Evolutionary conservation across 345 rosid genomes (phyloP).

Genomic region (Boechera divaricarpa): DNA sequence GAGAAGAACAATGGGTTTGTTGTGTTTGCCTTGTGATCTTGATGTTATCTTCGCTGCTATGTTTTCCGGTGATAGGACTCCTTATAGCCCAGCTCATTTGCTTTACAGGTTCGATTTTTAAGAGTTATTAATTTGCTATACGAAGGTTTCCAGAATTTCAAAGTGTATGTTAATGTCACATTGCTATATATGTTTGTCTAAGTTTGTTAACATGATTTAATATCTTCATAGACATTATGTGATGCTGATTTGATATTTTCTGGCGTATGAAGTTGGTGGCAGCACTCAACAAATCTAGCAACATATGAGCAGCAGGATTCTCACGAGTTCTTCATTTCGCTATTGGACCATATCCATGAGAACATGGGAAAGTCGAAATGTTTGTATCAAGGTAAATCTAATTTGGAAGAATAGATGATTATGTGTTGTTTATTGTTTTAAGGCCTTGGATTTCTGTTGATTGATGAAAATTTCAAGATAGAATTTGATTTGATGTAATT

Average conservation of each 20-base stretch:
- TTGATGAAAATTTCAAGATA: not conserved
- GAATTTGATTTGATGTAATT: not conserved
- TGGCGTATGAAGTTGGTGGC: conserved; percentile 86
- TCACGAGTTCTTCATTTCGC: conserved; percentile 91
- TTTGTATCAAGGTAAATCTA: conserved; percentile 53
- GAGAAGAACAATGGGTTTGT: conserved; percentile 46
- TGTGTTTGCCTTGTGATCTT: conserved; percentile 83
- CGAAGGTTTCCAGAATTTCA: not conserved
- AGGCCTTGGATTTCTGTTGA: not conserved
- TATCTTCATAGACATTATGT: not conserved
- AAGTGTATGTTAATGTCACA: not conserved
- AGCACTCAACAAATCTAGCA: conserved; percentile 80
- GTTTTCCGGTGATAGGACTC: conserved; percentile 75
- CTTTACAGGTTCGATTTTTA: conserved; percentile 71
- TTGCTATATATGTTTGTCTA: conserved; percentile 20
- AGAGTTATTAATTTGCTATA: conserved; percentile 8
- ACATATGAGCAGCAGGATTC: conserved; percentile 94
- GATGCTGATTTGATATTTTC: conserved; percentile 30
- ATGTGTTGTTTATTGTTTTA: not conserved
- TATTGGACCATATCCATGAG: conserved; percentile 88
- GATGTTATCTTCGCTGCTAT: conserved; percentile 69
- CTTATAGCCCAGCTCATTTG: conserved; percentile 90
- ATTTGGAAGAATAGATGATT: not conserved
- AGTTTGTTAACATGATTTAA: not conserved
- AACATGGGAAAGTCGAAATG: conserved; percentile 63